These are phyloP conservation scores for Elymus sibiricus DNA, from an alignment of 176 grass and related monocot genomes.

Conservation along the genomic window DNA sequence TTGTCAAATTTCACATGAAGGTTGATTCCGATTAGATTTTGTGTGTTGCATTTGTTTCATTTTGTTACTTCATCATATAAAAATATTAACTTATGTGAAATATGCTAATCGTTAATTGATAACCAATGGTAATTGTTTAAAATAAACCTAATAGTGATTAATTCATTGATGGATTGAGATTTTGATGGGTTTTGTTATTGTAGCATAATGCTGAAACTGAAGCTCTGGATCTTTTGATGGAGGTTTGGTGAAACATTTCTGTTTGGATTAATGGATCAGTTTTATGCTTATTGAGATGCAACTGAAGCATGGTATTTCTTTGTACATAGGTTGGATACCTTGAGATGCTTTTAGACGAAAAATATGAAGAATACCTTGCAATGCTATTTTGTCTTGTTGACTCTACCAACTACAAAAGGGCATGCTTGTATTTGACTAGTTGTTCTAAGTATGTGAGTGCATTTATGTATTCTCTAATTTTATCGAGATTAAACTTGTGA, in stretches of 20 bases:
- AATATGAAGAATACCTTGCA: not conserved
- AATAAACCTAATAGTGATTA: not conserved
- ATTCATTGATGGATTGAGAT: not conserved
- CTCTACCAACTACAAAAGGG: slow-evolving; percentile 81
- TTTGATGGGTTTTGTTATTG: not conserved
- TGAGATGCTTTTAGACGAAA: slow-evolving; percentile 40
- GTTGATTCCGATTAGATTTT: slow-evolving; percentile 34
- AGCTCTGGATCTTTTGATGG: slow-evolving; percentile 98
- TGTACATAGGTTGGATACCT: slow-evolving; percentile 79
- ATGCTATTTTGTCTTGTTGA: slow-evolving; percentile 81
- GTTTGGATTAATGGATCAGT: not conserved
- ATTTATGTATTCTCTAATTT: not conserved
- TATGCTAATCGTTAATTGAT: not conserved
- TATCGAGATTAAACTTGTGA: slow-evolving; percentile 7
- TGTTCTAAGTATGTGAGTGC: slow-evolving; percentile 57
- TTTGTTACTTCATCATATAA: not conserved
- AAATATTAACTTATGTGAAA: not conserved
- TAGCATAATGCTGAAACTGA: slow-evolving; percentile 98
- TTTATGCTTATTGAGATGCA: not conserved
- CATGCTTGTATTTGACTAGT: slow-evolving; percentile 90
- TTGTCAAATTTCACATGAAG: slow-evolving; percentile 99
- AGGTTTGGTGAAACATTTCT: slow-evolving; percentile 45
- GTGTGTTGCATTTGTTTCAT: not conserved
- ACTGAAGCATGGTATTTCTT: slow-evolving; percentile 13
- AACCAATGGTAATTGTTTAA: not conserved